phyloP scores from a whole-genome alignment of 768 basidiomycete genomes.

The Lactarius indigo region DNA sequence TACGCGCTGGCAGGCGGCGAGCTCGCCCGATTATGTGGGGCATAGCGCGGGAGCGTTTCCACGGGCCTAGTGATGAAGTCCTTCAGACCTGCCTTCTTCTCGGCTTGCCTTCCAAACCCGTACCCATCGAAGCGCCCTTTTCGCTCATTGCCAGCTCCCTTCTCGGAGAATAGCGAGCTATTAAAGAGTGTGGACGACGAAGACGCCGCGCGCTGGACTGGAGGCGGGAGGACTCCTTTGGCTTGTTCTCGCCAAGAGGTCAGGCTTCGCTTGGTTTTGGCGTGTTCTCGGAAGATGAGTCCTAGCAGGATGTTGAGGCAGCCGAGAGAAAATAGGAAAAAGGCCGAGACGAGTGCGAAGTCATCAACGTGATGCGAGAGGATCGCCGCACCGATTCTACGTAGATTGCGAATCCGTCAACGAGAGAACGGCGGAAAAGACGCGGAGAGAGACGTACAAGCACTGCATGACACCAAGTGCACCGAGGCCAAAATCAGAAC shows the following conservation, averaged over 20 bases:
- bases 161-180: constrained; percentile 4
- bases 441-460: constrained; percentile 47
- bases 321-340: constrained; percentile 90
- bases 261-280: constrained; percentile 60
- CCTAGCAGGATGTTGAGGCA: constrained; percentile 82
- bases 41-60: constrained; percentile 23
- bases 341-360: constrained; percentile 87
- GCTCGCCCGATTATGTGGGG: constrained; percentile 34
- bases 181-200: constrained; percentile 21
- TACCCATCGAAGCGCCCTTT: constrained; percentile 41
- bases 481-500: constrained; percentile 79
- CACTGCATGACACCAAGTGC: constrained; percentile 85
- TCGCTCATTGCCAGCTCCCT: constrained; percentile 4
- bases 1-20: background rate
- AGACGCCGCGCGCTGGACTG: constrained; percentile 20
- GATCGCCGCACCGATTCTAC: constrained; percentile 47
- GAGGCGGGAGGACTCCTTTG: constrained; percentile 22
- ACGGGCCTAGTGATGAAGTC: constrained; percentile 37
- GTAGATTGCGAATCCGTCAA: background rate
- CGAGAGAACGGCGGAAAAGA: background rate
- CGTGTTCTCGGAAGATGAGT: constrained; percentile 63
- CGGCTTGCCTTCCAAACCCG: constrained; percentile 79
- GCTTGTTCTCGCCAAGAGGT: constrained; percentile 51
- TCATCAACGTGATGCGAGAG: constrained; percentile 67
- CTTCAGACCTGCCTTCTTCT: constrained; percentile 63